Evolutionary conservation across 495 filamentous ascomycete species (phyloP).

Genomic region (Hyaloscypha finlandica): DNA sequence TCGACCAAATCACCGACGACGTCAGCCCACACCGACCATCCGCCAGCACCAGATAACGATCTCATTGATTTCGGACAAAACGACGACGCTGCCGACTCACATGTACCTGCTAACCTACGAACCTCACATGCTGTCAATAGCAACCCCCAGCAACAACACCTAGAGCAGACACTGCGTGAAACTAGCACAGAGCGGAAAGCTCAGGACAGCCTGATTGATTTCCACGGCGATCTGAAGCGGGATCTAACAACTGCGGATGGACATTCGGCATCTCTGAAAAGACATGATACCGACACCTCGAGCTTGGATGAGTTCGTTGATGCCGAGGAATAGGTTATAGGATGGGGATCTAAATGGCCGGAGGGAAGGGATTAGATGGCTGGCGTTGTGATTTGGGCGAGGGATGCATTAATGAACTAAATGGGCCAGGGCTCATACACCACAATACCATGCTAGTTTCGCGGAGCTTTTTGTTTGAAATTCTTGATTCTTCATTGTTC

Average conservation of each 20-base stretch:
- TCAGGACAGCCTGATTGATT: conserved; percentile 45
- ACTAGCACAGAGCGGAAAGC: conserved; percentile 40
- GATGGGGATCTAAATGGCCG: conserved; percentile 19
- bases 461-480: neutral
- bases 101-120: conserved; percentile 17
- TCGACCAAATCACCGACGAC: neutral
- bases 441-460: conserved; percentile 6
- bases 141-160: conserved; percentile 36
- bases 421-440: conserved; percentile 17
- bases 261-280: conserved; percentile 11
- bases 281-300: conserved; percentile 47
- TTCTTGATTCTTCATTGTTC: conserved; percentile 1
- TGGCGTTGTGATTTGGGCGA: conserved; percentile 20
- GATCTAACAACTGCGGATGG: conserved; percentile 35
- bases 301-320: conserved; percentile 62
- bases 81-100: conserved; percentile 20
- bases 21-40: conserved; percentile 9
- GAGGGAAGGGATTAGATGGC: conserved; percentile 14
- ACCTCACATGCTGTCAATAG: conserved; percentile 20
- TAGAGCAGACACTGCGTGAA: conserved; percentile 41
- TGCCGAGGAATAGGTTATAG: conserved; percentile 42
- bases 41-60: conserved; percentile 30
- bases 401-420: conserved; percentile 10
- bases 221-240: conserved; percentile 51
- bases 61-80: conserved; percentile 51